Base-by-base conservation (phyloP, 805 yeast genomes). In the Candida silvicultrix region DNA sequence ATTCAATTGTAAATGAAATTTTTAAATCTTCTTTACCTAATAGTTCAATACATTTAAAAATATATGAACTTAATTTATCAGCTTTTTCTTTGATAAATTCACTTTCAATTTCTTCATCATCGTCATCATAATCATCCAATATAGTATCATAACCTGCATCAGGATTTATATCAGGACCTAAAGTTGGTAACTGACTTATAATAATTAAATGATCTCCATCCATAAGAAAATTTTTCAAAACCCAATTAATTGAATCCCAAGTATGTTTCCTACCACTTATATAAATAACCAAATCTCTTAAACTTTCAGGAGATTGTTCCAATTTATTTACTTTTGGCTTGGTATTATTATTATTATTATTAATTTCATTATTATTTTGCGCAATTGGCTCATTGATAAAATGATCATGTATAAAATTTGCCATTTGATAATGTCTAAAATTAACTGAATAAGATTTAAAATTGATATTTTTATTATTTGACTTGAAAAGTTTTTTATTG, bases 191-290 rank as follows among this genome's bases (percentile, higher is more conserved):
- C 25, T 55, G 57, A 14, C 50, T 41, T 7, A 53, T 38, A 2
- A 59, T 32, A 8, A 51, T 41, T 32, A 59, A 34, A n/a, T 55
- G 54, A 31, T 59, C 63, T 38, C 63, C 63, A 46, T 58, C 55
- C 38, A 47, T 28, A 9, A 56, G 34, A 23, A 41, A 46, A 14
- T 52, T 49, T 29, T 51, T 46, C n/a, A 59, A 22, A 6, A 54
- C 40, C 55, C 57, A 59, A 38, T 57, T 57, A 21, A 59, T 40
- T 1, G 60, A 51, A 21, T 45, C 40, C 63, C 63, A 59, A 7
- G 61, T 55, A 39, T 54, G 56, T 25, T 38, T 43, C 20, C 55
- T 42, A 2, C 59, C 59, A 40, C 55, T 54, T 3, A 59, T 46
- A 36, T 58, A 59, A 3, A 54, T 34, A 31, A 56, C 42, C 19